A percentile compares a stretch with the other conserved stretches of the same genome.
Conservation (phyloP, 768 basidiomycete species). For the Xerocomus spinulosus region DNA sequence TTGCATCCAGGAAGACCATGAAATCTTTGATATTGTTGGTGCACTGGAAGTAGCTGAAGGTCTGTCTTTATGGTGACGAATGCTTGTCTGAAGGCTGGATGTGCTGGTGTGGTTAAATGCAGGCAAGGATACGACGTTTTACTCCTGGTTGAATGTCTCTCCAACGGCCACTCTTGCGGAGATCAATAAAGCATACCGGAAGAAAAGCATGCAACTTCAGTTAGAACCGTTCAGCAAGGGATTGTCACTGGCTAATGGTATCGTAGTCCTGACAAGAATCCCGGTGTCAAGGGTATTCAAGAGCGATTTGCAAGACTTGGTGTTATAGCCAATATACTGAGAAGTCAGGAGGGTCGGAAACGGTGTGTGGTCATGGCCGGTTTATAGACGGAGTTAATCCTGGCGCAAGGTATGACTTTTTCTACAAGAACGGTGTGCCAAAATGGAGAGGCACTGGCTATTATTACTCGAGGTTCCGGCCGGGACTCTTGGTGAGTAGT, state of each 20-base stretch:
- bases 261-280: conserved; percentile 92
- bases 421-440: conserved; percentile 97
- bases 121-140: conserved; percentile 92
- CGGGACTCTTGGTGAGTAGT: conserved; percentile 70
- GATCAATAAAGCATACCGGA: conserved; percentile 87
- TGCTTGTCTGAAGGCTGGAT: conserved; percentile 1
- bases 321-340: conserved; percentile 76
- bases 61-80: conserved; percentile 20
- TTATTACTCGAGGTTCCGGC: conserved; percentile 93
- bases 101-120: background rate
- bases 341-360: conserved; percentile 69
- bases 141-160: conserved; percentile 85
- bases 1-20: conserved; percentile 88
- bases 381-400: background rate
- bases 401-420: conserved; percentile 74
- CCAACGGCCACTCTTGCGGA: conserved; percentile 68
- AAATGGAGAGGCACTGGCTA: conserved; percentile 96
- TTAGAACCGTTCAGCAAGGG: conserved; percentile 37
- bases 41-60: conserved; percentile 80
- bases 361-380: conserved; percentile 44
- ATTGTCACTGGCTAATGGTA: conserved; percentile 3
- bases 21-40: conserved; percentile 91
- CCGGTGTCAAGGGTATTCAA: conserved; percentile 71
- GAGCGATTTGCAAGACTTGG: conserved; percentile 92
- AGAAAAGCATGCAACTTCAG: conserved; percentile 87